Percentiles rank a stretch among this genome's conserved stretches.
Conservation (phyloP, 495 filamentous ascomycete genomes). For the Cryomyces minteri region DNA sequence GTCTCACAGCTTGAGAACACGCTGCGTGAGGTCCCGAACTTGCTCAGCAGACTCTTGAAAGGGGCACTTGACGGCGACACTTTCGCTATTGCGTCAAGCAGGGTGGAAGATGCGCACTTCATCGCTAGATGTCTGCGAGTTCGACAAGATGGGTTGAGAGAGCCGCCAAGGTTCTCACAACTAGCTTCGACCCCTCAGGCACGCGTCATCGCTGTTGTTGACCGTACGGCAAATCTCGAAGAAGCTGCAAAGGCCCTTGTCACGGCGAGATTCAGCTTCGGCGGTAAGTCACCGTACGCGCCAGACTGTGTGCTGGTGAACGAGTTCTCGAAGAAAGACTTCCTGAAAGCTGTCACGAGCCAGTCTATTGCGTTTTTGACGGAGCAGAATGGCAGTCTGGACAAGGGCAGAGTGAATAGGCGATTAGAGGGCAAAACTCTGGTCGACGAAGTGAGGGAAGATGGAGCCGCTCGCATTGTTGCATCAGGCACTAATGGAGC, state of each 20-base stretch:
- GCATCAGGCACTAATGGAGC: neutral
- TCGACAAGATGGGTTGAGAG: conserved; percentile 4
- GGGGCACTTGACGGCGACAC: conserved; percentile 26
- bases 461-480: neutral
- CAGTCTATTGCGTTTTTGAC: conserved; percentile 16
- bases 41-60: conserved; percentile 24
- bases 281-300: conserved; percentile 31
- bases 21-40: conserved; percentile 10
- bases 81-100: conserved; percentile 16
- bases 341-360: conserved; percentile 26
- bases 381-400: neutral
- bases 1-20: conserved; percentile 21
- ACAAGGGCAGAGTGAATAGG: neutral
- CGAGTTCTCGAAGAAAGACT: conserved; percentile 32
- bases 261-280: conserved; percentile 28
- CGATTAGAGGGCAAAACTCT: neutral
- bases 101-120: neutral
- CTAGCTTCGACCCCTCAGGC: conserved; percentile 17
- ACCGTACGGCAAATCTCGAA: conserved; percentile 29
- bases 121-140: conserved; percentile 3
- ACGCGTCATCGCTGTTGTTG: conserved; percentile 30
- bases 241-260: conserved; percentile 28
- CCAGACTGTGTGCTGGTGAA: conserved; percentile 37
- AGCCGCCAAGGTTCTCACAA: conserved; percentile 1
- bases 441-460: neutral